Conservation (phyloP, 176 grass and related monocot species). For the Rhynchospora pubera region DNA sequence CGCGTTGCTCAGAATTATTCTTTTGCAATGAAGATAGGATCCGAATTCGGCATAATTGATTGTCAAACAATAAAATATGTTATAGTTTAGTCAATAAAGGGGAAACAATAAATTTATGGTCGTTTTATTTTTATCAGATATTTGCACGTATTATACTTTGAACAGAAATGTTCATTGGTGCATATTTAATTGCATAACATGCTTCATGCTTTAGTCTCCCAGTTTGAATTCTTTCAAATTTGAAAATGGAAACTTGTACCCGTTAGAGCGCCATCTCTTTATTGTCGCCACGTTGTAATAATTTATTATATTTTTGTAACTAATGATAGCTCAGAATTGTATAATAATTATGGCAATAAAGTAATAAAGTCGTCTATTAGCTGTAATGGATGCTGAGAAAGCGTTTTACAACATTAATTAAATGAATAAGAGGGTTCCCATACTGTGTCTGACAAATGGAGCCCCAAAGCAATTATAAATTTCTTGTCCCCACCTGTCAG, state of each 20-base stretch:
- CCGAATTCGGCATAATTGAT: no score
- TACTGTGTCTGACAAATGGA: background rate
- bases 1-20: no score
- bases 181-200: conserved; percentile 9
- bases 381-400: background rate
- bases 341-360: conserved; percentile 10
- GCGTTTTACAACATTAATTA: background rate
- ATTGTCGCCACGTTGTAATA: conserved; percentile 16
- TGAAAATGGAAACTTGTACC: conserved; percentile 3
- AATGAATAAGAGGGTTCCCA: background rate
- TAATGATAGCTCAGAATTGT: conserved; percentile 8
- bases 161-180: background rate
- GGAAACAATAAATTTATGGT: no score
- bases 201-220: conserved; percentile 3
- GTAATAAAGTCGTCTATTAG: conserved; percentile 5
- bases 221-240: conserved; percentile 14
- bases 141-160: background rate
- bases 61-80: no score
- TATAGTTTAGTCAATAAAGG: no score
- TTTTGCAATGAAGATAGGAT: no score
- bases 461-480: background rate
- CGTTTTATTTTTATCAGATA: no score
- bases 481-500: background rate
- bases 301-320: background rate
- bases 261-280: background rate